Base-by-base conservation (phyloP, 768 basidiomycete species). In the Hemileccinum impolitum region DNA sequence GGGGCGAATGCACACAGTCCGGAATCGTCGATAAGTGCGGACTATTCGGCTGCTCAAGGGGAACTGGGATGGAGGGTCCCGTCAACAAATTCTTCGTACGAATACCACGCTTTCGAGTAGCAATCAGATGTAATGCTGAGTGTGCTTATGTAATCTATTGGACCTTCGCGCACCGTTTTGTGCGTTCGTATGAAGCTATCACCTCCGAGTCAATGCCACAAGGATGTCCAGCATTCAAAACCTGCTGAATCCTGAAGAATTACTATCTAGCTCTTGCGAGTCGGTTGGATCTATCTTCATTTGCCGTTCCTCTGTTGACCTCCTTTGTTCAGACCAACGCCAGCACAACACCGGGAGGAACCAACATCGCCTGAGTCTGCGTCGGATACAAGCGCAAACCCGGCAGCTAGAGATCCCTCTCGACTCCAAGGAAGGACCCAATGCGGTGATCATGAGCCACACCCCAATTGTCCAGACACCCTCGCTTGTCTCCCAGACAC, bases 401-500 rank as follows among this genome's bases (percentile, higher is more conserved):
- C 65, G 17, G 63, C 63, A 51, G 55, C 31, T 39, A 62, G 42
- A 48, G 53, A 14, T 46, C 56, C 23, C 41, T 52, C 62, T 47
- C 51, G 56, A 43, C 47, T 48, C 45, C 50, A 55, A 45, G 61
- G 55, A 44, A 58, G 65, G 40, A 47, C 58, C 53, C 53, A 57
- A 58, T 63, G 52, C 49, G 63, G 67, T 35, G 74, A 75, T 47
- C 85, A 87, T 63, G 74, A 74, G 54, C 65, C 76, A n/a, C 89
- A 91, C 61, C 80, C 80, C 18, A 78, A 87, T 60, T 91, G 89
- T 57, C 89, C 89, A 28, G 82, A 90, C 64, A 82, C 82, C 43
- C 75, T 91, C 18, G 77, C 76, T 32, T 90, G 89, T 68, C 75
- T 90, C 38, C 87, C 86, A 32, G 84, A 91, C 63, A 88, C 88